A percentile compares a stretch with the other conserved stretches of the same genome.
Evolutionary conservation across 139 green algal species (phyloP).

Genomic region (Coelastrella sp.): DNA sequence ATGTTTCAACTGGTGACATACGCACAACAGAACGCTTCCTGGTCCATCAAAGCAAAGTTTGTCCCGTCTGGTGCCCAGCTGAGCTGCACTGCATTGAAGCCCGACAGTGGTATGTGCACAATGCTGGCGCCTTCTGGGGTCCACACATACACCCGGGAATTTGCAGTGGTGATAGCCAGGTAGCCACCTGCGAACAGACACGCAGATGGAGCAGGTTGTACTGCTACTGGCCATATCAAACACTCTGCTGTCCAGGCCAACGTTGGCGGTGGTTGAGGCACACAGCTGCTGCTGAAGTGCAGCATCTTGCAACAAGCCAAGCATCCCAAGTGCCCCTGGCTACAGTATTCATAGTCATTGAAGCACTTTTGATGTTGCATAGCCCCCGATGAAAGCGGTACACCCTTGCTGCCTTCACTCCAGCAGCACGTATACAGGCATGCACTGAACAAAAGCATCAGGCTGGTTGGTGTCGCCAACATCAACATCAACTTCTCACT

Average conservation of each 20-base stretch:
- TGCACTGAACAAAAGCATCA: too few relatives aligned
- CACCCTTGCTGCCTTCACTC: too few relatives aligned
- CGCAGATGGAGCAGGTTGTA: neutral
- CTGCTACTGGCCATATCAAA: neutral
- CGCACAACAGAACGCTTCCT: slow-evolving; percentile 78
- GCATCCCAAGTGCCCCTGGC: too few relatives aligned
- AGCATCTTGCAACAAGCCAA: too few relatives aligned
- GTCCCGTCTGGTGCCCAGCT: slow-evolving; percentile 68
- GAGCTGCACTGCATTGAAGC: slow-evolving; percentile 70
- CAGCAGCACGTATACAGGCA: too few relatives aligned
- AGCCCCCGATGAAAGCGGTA: too few relatives aligned
- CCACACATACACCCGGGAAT: slow-evolving; percentile 85
- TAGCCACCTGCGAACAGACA: slow-evolving; percentile 33
- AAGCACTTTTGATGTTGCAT: too few relatives aligned
- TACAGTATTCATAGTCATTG: too few relatives aligned
- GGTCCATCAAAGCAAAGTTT: slow-evolving; percentile 70
- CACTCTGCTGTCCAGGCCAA: too few relatives aligned
- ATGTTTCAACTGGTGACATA: slow-evolving; percentile 57
- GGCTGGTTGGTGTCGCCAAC: too few relatives aligned
- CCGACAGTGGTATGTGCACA: slow-evolving; percentile 82
- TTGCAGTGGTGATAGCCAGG: slow-evolving; percentile 71
- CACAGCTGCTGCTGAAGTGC: too few relatives aligned
- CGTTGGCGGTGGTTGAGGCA: too few relatives aligned
- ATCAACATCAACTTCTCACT: neutral
- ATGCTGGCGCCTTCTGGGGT: slow-evolving; percentile 83